phyloP scores from a whole-genome alignment of 768 basidiomycete genomes.

The Holtermanniella nyarrowii region DNA sequence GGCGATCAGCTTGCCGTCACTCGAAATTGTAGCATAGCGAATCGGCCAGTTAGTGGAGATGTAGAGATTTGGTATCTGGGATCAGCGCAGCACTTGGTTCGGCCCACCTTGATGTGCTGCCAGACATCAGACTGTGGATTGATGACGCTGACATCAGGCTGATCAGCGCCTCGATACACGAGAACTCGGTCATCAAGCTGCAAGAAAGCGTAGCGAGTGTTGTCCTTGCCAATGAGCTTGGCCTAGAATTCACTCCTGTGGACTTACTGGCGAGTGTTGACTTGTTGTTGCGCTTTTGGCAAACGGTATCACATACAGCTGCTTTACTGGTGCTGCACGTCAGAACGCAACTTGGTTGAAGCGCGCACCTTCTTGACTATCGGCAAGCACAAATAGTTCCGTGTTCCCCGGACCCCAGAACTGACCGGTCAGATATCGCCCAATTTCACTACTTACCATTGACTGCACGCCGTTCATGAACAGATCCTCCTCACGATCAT shows the following conservation, averaged over 20 bases:
- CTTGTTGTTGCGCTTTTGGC: slow-evolving; percentile 88
- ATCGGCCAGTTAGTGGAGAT: slow-evolving; percentile 88
- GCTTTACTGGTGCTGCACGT: slow-evolving; percentile 41
- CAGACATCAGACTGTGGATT: slow-evolving; percentile 97
- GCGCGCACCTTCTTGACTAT: slow-evolving; percentile 28
- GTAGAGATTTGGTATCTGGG: slow-evolving; percentile 78
- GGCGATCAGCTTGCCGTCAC: slow-evolving; percentile 82
- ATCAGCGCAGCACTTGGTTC: slow-evolving; percentile 1
- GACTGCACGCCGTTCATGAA: slow-evolving; percentile 73
- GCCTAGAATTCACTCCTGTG: not conserved
- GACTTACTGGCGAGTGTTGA: slow-evolving; percentile 75
- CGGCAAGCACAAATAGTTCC: slow-evolving; percentile 66
- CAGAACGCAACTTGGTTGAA: slow-evolving; percentile 9
- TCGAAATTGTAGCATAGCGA: slow-evolving; percentile 77
- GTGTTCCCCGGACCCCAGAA: slow-evolving; percentile 92
- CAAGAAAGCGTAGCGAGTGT: slow-evolving; percentile 87
- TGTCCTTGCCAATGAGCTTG: slow-evolving; percentile 53
- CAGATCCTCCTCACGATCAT: slow-evolving; percentile 7
- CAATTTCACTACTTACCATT: slow-evolving; percentile 50
- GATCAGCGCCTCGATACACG: slow-evolving; percentile 90
- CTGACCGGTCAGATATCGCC: slow-evolving; percentile 42
- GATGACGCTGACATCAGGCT: slow-evolving; percentile 95
- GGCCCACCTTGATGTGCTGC: slow-evolving; percentile 79
- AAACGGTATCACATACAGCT: slow-evolving; percentile 78
- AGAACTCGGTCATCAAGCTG: slow-evolving; percentile 90